Evolutionary conservation across 2,329 filamentous ascomycete genomes (phyloP).

Genomic region (Xylaria multiplex): DNA sequence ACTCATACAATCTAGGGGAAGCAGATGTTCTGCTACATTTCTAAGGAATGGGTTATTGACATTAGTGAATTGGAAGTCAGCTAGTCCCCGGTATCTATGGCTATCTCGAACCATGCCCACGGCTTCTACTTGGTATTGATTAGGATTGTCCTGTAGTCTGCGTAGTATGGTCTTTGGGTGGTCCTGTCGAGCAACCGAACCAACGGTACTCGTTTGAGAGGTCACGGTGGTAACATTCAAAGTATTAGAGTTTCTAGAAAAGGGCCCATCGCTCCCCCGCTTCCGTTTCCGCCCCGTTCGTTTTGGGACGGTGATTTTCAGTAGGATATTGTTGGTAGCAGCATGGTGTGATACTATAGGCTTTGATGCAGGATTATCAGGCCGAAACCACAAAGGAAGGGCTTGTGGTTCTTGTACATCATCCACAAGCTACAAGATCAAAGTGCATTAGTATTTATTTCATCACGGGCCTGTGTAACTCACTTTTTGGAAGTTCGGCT

Average conservation of each 20-base stretch:
- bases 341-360: conserved; percentile 81
- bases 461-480: conserved; percentile 14
- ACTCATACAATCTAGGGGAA: conserved; percentile 73
- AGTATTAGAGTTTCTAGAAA: conserved; percentile 57
- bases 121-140: conserved; percentile 72
- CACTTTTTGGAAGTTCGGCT: conserved; percentile 53
- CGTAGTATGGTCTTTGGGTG: conserved; percentile 66
- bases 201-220: conserved; percentile 47
- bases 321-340: conserved; percentile 81
- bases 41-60: conserved; percentile 74
- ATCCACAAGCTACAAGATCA: conserved; percentile 41
- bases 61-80: conserved; percentile 87
- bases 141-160: conserved; percentile 75
- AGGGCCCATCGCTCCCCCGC: conserved; percentile 76
- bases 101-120: conserved; percentile 80
- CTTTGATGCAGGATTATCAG: conserved; percentile 80
- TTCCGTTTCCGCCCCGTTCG: conserved; percentile 88
- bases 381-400: conserved; percentile 78
- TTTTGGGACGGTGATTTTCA: conserved; percentile 88
- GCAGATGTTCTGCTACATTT: conserved; percentile 74
- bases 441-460: conserved; percentile 24
- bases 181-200: conserved; percentile 61
- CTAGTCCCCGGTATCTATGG: conserved; percentile 85
- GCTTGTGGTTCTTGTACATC: conserved; percentile 55
- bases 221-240: conserved; percentile 40